Evolutionary conservation across 495 filamentous ascomycete species (phyloP), one percentile per base, ranked within the genome.

Genomic region (Penicillium macrosclerotiorum): DNA sequence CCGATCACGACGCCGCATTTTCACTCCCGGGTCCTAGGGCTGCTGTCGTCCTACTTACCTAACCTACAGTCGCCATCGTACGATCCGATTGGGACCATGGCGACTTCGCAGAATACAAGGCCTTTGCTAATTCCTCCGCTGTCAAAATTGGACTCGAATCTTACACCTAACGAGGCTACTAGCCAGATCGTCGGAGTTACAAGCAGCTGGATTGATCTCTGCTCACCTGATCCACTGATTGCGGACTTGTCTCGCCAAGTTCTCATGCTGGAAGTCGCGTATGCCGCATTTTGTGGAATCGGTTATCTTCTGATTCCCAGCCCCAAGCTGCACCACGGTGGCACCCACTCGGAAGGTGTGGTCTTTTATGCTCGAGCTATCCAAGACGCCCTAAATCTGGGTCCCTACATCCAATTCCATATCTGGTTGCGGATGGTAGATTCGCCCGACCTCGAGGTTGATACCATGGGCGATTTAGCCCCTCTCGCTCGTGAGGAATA

Each of bases 231-330:
- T 63, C 88, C 89, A 12, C 52, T 88, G 47, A 82, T 95, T 45
- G 80, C 88, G 2, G 83, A 88, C 59, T 71, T 96, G 42, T 95
- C 90, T 9, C 80, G 86, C 22, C 90, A 96, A 60, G 88, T 96
- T 2, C 68, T 99, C 36, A 89, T 89, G 62, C 71, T 93, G 40
- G 93, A 99, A 55, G 79, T 97, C 13, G 84, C 87, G 16, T 99
- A 96, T 65, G 94, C 93, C 26, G 89, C 87, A 37, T 99, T 96
- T 69, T 95, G 89, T 60, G 93, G 93, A 12, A 76, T 90, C 48
- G 81, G 81, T 16, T 94, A 86, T 62, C 75, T 99, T 29, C 71
- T 96, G 42, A 70, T 97, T 23, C 83, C 82, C 3, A 88, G 89
- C 4, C 93, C 91, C 1, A 76, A 72, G 45, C 45, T 82, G 59